Conservation (phyloP, 805 yeast genomes). For the Komagataella phaffii region DNA sequence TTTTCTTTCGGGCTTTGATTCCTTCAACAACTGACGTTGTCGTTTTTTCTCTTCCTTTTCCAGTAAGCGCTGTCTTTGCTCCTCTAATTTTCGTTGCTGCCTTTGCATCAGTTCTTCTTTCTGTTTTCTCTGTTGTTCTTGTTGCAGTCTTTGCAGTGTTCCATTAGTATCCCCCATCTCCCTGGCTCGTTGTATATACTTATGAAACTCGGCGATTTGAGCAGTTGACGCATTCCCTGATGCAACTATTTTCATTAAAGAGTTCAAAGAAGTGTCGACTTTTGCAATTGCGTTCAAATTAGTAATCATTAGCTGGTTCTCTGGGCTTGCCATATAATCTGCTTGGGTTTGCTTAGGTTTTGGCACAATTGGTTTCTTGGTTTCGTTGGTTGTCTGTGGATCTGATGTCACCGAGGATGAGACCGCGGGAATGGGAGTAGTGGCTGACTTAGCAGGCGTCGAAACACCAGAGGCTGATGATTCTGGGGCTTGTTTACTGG, state of each 20-base stretch:
- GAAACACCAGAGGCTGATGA: not conserved
- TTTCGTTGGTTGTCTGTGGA: conserved; percentile 1
- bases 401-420: conserved; percentile 1
- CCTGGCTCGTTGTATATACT: conserved; percentile 65
- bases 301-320: conserved; percentile 71
- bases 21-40: conserved; percentile 7
- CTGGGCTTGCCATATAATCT: conserved; percentile 29
- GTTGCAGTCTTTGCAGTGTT: conserved; percentile 8
- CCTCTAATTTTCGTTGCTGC: not conserved
- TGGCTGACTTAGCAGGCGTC: not conserved
- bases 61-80: conserved; percentile 2
- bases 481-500: not conserved
- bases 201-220: conserved; percentile 70
- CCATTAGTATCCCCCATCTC: conserved; percentile 42
- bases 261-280: conserved; percentile 49
- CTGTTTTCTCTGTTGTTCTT: conserved; percentile 1
- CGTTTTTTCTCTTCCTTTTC: conserved; percentile 3
- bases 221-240: conserved; percentile 61
- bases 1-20: conserved; percentile 4
- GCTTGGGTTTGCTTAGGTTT: conserved; percentile 9
- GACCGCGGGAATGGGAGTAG: not conserved
- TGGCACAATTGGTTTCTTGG: conserved; percentile 2
- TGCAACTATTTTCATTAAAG: conserved; percentile 78
- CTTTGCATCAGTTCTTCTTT: conserved; percentile 3
- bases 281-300: conserved; percentile 77